A percentile compares a stretch with the other conserved stretches of the same genome.
phyloP scores from a whole-genome alignment of 2,329 filamentous ascomycete genomes.

The Epichloe gansuensis region DNA sequence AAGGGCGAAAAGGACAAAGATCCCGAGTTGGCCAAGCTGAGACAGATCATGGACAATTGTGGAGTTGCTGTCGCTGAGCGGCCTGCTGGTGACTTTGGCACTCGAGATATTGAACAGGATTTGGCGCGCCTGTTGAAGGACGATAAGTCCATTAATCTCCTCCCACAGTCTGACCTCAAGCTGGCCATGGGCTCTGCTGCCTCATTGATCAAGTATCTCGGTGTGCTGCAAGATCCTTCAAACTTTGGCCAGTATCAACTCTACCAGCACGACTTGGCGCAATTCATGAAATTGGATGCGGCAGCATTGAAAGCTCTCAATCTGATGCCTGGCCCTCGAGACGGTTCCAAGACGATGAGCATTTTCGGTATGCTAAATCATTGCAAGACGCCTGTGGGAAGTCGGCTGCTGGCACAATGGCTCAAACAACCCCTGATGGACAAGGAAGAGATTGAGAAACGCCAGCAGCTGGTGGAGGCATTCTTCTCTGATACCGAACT shows the following conservation, averaged over 20 bases:
- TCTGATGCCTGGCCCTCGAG: constrained; percentile 87
- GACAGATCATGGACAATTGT: constrained; percentile 82
- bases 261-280: constrained; percentile 91
- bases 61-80: constrained; percentile 82
- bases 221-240: constrained; percentile 76
- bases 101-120: constrained; percentile 91
- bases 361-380: constrained; percentile 89
- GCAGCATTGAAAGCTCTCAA: constrained; percentile 90
- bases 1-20: constrained; percentile 74
- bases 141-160: constrained; percentile 60
- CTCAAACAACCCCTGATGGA: constrained; percentile 96
- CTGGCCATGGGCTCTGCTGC: constrained; percentile 92
- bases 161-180: constrained; percentile 88
- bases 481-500: constrained; percentile 90
- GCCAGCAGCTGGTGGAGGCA: constrained; percentile 88
- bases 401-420: constrained; percentile 85
- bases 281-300: constrained; percentile 97
- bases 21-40: constrained; percentile 74
- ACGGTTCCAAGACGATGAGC: constrained; percentile 97
- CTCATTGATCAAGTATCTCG: constrained; percentile 87
- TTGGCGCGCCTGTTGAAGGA: constrained; percentile 77
- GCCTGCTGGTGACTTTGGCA: constrained; percentile 64
- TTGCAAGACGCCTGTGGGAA: constrained; percentile 92
- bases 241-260: constrained; percentile 97
- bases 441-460: constrained; percentile 73